Evolutionary conservation across 1,284 basidiomycete species (phyloP).

Genomic region (Boletus semigastroideus): DNA sequence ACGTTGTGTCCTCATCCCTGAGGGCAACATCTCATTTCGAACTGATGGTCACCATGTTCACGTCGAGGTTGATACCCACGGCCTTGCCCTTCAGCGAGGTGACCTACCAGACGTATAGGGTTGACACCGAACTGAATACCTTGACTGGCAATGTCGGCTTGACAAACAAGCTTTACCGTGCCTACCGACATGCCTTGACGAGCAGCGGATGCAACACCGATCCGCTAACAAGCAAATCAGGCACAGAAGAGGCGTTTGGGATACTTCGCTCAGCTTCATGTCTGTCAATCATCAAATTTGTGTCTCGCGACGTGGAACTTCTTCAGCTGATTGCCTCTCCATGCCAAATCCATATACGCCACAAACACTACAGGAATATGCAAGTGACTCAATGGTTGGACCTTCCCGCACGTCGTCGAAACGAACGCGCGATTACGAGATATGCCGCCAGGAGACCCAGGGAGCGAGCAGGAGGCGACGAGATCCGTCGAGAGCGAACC

Average conservation of each 20-base stretch:
- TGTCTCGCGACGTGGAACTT: conserved; percentile 28
- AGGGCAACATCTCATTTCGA: conserved; percentile 33
- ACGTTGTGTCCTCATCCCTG: conserved; percentile 41
- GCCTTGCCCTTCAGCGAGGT: conserved; percentile 5
- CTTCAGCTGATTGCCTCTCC: conserved; percentile 35
- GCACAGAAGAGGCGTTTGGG: conserved; percentile 46
- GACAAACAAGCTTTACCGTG: conserved; percentile 37
- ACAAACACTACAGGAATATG: conserved; percentile 37
- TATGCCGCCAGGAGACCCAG: no score
- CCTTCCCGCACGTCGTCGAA: conserved; percentile 10
- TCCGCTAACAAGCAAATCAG: conserved; percentile 44
- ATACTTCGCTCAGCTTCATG: conserved; percentile 39
- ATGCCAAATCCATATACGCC: no score
- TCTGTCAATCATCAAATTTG: conserved; percentile 41
- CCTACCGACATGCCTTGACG: conserved; percentile 48
- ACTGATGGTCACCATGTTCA: conserved; percentile 25
- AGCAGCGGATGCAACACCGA: conserved; percentile 44
- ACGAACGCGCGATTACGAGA: no score
- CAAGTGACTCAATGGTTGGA: conserved; percentile 27
- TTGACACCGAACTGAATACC: conserved; percentile 40
- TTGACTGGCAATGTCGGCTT: conserved; percentile 36
- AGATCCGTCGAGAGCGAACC: no score
- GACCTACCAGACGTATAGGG: conserved; percentile 37
- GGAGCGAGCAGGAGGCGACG: no score
- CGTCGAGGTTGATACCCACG: conserved; percentile 21